Percentiles rank a stretch among this genome's conserved stretches.
phyloP scores from a whole-genome alignment of 306 rosid genomes.

The Vicia villosa region DNA sequence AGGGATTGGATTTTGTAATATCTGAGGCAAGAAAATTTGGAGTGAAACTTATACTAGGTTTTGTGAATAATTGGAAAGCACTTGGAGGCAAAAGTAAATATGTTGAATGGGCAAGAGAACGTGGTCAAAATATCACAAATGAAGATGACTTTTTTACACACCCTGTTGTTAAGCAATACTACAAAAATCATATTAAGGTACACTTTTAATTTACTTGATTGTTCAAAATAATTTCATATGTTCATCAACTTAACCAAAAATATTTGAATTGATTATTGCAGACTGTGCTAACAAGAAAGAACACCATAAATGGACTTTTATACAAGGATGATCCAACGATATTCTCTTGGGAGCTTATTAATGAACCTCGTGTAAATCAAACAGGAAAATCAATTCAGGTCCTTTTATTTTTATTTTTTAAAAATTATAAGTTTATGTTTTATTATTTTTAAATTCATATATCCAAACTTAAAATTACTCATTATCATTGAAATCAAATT shows the following conservation, averaged over 20 bases:
- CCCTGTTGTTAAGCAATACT: conserved; percentile 23
- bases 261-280: background rate
- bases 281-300: conserved; percentile 28
- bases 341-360: conserved; percentile 49
- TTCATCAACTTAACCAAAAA: background rate
- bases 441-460: no score
- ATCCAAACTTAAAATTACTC: no score
- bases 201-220: no score
- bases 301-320: conserved; percentile 18
- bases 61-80: conserved; percentile 28
- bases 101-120: conserved; percentile 27
- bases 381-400: conserved; percentile 45
- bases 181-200: conserved; percentile 28
- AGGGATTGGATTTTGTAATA: conserved; percentile 39
- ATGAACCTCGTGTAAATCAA: conserved; percentile 45
- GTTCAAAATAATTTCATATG: background rate
- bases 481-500: background rate
- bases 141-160: conserved; percentile 31
- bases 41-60: conserved; percentile 11
- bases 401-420: background rate
- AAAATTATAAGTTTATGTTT: no score
- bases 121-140: background rate
- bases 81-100: conserved; percentile 24
- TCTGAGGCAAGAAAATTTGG: conserved; percentile 34
- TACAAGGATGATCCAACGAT: conserved; percentile 33